Evolutionary conservation across 2,329 filamentous ascomycete genomes (phyloP), one percentile per base, ranked within the genome.

Genomic region (Ilyonectria robusta): DNA sequence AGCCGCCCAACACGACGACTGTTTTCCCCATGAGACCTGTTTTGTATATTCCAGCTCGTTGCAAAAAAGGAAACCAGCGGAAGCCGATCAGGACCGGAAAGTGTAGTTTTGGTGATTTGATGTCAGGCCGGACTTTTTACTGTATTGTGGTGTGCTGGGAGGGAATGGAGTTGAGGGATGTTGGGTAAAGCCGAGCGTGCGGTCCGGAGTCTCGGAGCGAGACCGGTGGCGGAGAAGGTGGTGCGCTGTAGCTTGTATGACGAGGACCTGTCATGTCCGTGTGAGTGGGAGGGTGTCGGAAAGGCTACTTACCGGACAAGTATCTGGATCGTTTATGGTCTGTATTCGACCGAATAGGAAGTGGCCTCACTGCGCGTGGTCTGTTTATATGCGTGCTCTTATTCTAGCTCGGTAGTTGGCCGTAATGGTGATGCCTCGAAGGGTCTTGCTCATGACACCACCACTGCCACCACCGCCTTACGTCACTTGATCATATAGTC

Each of bases 1-100:
- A 84, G 66, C 86, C 87, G 44, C 87, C 87, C 19, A 89, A 78
- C 53, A 89, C 79, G 7, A 89, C 82, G 44, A 89, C 81, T 5
- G 85, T 88, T 72, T 86, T 85, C 33, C 81, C 76, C 84, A 87
- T 88, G 51, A 59, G 21, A 44, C 31, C 9, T 13, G 6, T 35
- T 46, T 59, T 37, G 13, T 40, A n/a, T 33, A 31, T 21, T 50
- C 31, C 31, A n/a, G 11, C 26, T 26, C 4, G n/a, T 56, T 10
- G 47, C 8, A 21, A 19, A 13, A 21, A 29, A 17, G 6, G 35
- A 19, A 47, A 44, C n/a, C 21, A 56, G 15, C 4, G 26, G 9
- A 48, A 35, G 21, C 42, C 31, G 48, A 40, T 48, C 42, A 35
- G 48, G 35, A 40, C 56, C 17, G 40, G 37, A 13, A 3, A 21